Evolutionary conservation across 2,329 filamentous ascomycete species (phyloP).

Genomic region (Nothopassalora personata): DNA sequence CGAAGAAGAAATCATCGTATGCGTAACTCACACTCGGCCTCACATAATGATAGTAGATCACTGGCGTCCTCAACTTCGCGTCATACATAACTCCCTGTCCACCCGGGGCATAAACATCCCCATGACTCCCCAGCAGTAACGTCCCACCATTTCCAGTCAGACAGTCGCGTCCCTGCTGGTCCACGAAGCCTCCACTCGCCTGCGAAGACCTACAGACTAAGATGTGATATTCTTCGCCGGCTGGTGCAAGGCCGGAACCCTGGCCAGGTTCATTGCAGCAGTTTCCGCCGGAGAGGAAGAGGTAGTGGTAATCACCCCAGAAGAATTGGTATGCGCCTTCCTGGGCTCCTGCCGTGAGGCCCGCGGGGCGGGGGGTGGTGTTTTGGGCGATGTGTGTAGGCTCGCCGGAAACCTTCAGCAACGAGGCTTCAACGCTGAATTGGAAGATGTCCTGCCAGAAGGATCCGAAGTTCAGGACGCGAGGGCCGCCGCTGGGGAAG

Average conservation of each 20-base stretch:
- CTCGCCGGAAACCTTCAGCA: slow-evolving; percentile 23
- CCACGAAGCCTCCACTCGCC: slow-evolving; percentile 52
- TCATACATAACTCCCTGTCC: slow-evolving; percentile 57
- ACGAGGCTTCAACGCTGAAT: slow-evolving; percentile 42
- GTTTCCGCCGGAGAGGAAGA: slow-evolving; percentile 41
- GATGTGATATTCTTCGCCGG: slow-evolving; percentile 59
- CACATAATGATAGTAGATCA: slow-evolving; percentile 59
- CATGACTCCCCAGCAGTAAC: slow-evolving; percentile 56
- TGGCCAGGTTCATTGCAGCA: slow-evolving; percentile 30
- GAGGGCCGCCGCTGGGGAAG: slow-evolving; percentile 36
- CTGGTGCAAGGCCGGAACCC: slow-evolving; percentile 31
- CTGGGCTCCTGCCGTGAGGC: slow-evolving; percentile 40
- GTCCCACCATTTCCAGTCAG: slow-evolving; percentile 52
- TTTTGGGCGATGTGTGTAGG: slow-evolving; percentile 51
- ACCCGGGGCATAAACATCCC: slow-evolving; percentile 58
- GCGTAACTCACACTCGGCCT: slow-evolving; percentile 17
- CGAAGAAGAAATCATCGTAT: slow-evolving; percentile 23
- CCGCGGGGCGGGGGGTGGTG: slow-evolving; percentile 35
- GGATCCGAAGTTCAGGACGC: slow-evolving; percentile 38
- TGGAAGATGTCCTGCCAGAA: slow-evolving; percentile 64
- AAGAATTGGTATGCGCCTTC: slow-evolving; percentile 56
- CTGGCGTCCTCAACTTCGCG: slow-evolving; percentile 39
- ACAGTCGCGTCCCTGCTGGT: slow-evolving; percentile 52
- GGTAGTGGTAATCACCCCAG: slow-evolving; percentile 55
- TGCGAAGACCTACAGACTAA: slow-evolving; percentile 54